Conservation (phyloP, 2,329 filamentous ascomycete genomes). For the Penicillium sp. region DNA sequence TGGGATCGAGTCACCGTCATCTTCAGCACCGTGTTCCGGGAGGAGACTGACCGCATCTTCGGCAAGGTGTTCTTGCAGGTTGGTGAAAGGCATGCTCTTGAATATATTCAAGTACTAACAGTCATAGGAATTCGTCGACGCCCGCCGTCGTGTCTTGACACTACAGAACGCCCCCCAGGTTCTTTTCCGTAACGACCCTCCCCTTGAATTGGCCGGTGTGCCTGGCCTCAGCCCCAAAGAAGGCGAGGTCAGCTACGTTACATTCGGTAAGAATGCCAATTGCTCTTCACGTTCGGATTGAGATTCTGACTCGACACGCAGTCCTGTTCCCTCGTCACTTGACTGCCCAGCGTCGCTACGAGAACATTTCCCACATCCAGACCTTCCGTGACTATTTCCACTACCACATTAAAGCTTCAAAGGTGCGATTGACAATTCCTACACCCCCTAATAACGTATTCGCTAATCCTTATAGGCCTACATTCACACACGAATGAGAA, state of each 20-base stretch:
- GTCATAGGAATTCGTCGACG: constrained; percentile 84
- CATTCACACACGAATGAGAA: constrained; percentile 97
- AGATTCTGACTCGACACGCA: constrained; percentile 38
- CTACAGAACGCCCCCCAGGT: constrained; percentile 99
- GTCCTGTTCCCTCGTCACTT: constrained; percentile 96
- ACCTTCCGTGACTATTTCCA: constrained; percentile 99
- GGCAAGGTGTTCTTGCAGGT: constrained; percentile 94
- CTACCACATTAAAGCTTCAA: constrained; percentile 99
- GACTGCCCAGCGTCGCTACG: constrained; percentile 82
- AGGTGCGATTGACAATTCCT: constrained; percentile 52
- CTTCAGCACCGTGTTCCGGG: constrained; percentile 96
- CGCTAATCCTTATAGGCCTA: constrained; percentile 64
- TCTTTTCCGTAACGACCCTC: constrained; percentile 90
- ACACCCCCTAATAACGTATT: not conserved
- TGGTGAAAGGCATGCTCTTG: constrained; percentile 8
- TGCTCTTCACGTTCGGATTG: not conserved
- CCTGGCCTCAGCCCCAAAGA: constrained; percentile 77
- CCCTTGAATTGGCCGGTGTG: constrained; percentile 84
- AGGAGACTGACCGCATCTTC: constrained; percentile 96
- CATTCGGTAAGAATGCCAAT: constrained; percentile 70
- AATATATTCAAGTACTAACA: constrained; percentile 6
- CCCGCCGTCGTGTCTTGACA: constrained; percentile 72
- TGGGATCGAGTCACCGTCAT: constrained; percentile 98
- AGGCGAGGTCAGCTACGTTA: constrained; percentile 94
- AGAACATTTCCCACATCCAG: constrained; percentile 98